A percentile compares a stretch with the other conserved stretches of the same genome.
phyloP scores from a whole-genome alignment of 2,329 filamentous ascomycete species.

The Geoglossum cookeanum region DNA sequence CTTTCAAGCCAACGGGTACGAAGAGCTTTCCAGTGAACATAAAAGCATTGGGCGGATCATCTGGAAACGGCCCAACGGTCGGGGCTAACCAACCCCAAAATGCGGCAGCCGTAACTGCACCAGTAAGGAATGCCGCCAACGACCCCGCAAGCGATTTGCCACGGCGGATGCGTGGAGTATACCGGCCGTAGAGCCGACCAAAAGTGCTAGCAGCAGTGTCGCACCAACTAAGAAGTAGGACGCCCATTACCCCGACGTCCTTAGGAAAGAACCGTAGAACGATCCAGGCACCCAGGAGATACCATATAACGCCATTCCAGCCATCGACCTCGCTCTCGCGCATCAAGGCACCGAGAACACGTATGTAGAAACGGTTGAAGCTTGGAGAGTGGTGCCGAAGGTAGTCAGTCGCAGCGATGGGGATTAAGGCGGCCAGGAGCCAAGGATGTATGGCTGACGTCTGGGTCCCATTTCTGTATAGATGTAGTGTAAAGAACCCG shows the following conservation, averaged over 20 bases:
- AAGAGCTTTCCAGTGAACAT: slow-evolving; percentile 64
- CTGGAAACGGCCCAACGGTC: slow-evolving; percentile 41
- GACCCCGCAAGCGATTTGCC: slow-evolving; percentile 89
- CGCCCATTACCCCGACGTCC: slow-evolving; percentile 75
- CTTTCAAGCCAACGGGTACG: slow-evolving; percentile 42
- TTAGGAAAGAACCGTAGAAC: slow-evolving; percentile 81
- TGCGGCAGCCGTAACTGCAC: slow-evolving; percentile 60
- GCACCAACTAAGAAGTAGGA: slow-evolving; percentile 89
- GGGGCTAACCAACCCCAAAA: slow-evolving; percentile 85
- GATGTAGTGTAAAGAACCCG: slow-evolving; percentile 75
- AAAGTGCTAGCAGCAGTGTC: slow-evolving; percentile 94
- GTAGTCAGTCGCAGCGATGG: slow-evolving; percentile 65
- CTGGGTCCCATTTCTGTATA: slow-evolving; percentile 67
- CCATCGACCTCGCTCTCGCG: slow-evolving; percentile 85
- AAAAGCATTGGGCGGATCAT: slow-evolving; percentile 50
- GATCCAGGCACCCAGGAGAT: slow-evolving; percentile 75
- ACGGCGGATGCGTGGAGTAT: slow-evolving; percentile 66
- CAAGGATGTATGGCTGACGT: slow-evolving; percentile 63
- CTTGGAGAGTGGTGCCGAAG: slow-evolving; percentile 64
- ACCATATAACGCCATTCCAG: slow-evolving; percentile 96
- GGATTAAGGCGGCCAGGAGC: slow-evolving; percentile 61
- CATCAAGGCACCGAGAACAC: slow-evolving; percentile 74
- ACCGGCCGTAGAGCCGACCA: slow-evolving; percentile 70
- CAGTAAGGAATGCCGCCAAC: slow-evolving; percentile 62
- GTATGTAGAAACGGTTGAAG: slow-evolving; percentile 78